These are phyloP conservation scores for Pichia deserticola DNA, from an alignment of 805 yeast genomes.

Conservation along the genomic window DNA sequence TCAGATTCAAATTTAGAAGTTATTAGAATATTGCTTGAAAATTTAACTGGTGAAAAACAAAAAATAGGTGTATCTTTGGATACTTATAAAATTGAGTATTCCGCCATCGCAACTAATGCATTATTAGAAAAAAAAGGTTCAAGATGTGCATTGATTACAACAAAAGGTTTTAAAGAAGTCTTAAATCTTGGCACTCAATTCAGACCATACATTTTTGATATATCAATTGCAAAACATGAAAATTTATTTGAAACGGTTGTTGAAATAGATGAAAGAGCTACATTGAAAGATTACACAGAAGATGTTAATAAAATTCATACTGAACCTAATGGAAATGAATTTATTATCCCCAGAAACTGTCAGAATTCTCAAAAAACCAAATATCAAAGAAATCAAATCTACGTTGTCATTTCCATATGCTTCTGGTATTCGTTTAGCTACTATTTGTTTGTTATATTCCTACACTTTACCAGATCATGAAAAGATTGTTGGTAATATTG, in stretches of 20 bases:
- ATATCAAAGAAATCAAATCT: slow-evolving; percentile 34
- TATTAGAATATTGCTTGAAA: slow-evolving; percentile 68
- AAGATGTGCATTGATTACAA: slow-evolving; percentile 73
- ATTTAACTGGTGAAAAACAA: slow-evolving; percentile 35
- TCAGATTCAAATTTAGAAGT: slow-evolving; percentile 92
- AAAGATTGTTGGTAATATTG: slow-evolving; percentile 47
- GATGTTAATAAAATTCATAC: slow-evolving; percentile 41
- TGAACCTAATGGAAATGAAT: slow-evolving; percentile 25
- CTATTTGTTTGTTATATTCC: slow-evolving; percentile 65
- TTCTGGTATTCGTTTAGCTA: slow-evolving; percentile 60
- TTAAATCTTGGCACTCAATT: slow-evolving; percentile 84
- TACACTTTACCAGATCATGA: slow-evolving; percentile 73
- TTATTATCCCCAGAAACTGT: slow-evolving; percentile 63
- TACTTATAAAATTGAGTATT: slow-evolving; percentile 53
- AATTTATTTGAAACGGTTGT: slow-evolving; percentile 68
- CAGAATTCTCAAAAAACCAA: slow-evolving; percentile 46
- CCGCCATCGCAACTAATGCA: slow-evolving; percentile 95
- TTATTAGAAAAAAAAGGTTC: slow-evolving; percentile 90
- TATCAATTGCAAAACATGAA: slow-evolving; percentile 64
- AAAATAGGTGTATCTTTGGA: slow-evolving; percentile 54
- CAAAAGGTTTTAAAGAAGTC: slow-evolving; percentile 83
- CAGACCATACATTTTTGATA: slow-evolving; percentile 82
- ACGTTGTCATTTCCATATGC: slow-evolving; percentile 39
- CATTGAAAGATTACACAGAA: slow-evolving; percentile 73
- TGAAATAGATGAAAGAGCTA: slow-evolving; percentile 87